Evolutionary conservation across 257 asterid genomes (phyloP), one percentile per base, ranked within the genome.

Genomic region (Petunia axillaris): DNA sequence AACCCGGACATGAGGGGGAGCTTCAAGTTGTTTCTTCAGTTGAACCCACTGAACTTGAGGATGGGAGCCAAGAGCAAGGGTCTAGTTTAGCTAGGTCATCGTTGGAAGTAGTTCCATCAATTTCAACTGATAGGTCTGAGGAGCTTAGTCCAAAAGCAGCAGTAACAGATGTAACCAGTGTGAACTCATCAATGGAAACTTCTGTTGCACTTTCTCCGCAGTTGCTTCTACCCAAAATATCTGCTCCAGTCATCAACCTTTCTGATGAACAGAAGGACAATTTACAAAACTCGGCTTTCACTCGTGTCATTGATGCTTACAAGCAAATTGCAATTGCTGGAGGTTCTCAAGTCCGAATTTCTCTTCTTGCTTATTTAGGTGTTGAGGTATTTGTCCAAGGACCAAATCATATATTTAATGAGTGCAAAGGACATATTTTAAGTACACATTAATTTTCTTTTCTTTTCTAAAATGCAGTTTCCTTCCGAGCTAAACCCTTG

Each of bases 121-220:
- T 86, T 79, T 91, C 98, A 76, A 83, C 91, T 6, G 98, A 92
- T 81, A 89, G 85, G 86, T 92, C 97, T 25, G 99, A 96, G 88
- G 98, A 96, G 89, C 97, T 93, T 87, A 93, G 98, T 87, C 94
- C 98, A 74, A 92, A 91, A 87, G 89, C 89, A 78, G 89, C 93
- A 70, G 83, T 75, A 70, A 78, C 87, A 35, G 99, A 95, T 63
- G 84, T 85, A 59, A 86, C 84, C 90, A 88, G 90, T 85, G 76
- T 87, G 81, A 89, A 71, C 86, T 85, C 91, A 80, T 87, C 94
- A 54, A 89, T 86, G 57, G 89, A 94, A 86, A 87, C 93, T 81
- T 91, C 98, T 70, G 81, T 85, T 82, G 89, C 82, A 59, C 75
- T 78, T 67, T 48, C 86, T 6, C 73, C 84, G 38, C 97, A 87